Evolutionary conservation across 2,329 filamentous ascomycete genomes (phyloP).

Genomic region (Hypomyces perniciosus): DNA sequence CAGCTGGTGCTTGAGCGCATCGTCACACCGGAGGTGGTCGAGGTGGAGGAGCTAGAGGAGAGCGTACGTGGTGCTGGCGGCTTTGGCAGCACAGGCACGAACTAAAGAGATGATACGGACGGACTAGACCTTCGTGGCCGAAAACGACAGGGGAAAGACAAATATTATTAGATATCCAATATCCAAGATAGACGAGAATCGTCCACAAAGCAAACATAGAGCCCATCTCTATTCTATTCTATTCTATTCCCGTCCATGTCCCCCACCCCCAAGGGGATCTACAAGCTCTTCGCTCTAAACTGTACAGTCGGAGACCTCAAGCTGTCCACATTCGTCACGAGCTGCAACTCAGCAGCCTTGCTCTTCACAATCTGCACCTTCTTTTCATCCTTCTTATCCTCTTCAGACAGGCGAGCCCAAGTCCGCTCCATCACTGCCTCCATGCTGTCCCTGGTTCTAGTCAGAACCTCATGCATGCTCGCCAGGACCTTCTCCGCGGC

Average conservation of each 20-base stretch:
- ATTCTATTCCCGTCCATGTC: too few species aligned
- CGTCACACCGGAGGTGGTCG: conserved; percentile 85
- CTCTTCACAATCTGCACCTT: conserved; percentile 63
- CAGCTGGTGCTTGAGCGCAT: conserved; percentile 94
- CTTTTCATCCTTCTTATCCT: conserved; percentile 44
- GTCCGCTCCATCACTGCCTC: conserved; percentile 41
- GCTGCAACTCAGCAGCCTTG: conserved; percentile 80
- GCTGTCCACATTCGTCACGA: conserved; percentile 68
- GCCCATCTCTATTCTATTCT: too few species aligned
- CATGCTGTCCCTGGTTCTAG: conserved; percentile 61
- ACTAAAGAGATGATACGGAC: conserved; percentile 7
- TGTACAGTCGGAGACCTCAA: conserved; percentile 60
- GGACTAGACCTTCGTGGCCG: too few species aligned
- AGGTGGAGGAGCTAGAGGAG: conserved; percentile 81
- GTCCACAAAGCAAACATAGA: too few species aligned
- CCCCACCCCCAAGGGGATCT: too few species aligned
- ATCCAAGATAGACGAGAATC: too few species aligned
- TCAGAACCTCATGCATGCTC: conserved; percentile 84
- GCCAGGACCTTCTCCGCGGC: conserved; percentile 83
- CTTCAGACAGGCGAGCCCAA: conserved; percentile 35
- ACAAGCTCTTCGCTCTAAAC: conserved; percentile 44
- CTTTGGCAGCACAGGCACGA: conserved; percentile 75
- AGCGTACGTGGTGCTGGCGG: conserved; percentile 87
- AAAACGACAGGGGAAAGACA: too few species aligned
- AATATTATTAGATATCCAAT: too few species aligned